These are phyloP conservation scores for Decorospora gaudefroyi DNA, from an alignment of 2,329 filamentous ascomycete species.

Conservation along the genomic window DNA sequence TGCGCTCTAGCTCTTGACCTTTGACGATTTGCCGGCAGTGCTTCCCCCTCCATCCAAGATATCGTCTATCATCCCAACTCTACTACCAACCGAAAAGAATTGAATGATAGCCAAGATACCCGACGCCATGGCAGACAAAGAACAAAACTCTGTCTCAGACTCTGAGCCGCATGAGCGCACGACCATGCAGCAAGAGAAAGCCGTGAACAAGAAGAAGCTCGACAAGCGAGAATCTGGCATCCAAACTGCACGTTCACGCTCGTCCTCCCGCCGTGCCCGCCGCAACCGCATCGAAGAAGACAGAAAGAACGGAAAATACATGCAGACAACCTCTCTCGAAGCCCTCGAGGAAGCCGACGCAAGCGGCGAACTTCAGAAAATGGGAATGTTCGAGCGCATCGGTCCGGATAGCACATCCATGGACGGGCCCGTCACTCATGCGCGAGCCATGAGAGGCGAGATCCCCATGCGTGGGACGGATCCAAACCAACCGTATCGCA, in stretches of 20 bases:
- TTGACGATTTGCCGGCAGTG: slow-evolving; percentile 7
- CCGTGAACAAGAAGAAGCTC: slow-evolving; percentile 50
- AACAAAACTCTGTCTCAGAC: slow-evolving; percentile 33
- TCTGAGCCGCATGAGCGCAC: slow-evolving; percentile 50
- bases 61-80: background rate
- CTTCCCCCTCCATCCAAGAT: slow-evolving; percentile 1
- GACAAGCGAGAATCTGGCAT: slow-evolving; percentile 45
- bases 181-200: slow-evolving; percentile 54
- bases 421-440: slow-evolving; percentile 61
- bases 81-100: slow-evolving; percentile 3
- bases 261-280: slow-evolving; percentile 54
- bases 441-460: slow-evolving; percentile 59
- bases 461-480: slow-evolving; percentile 59
- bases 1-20: slow-evolving; percentile 18
- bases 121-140: slow-evolving; percentile 40
- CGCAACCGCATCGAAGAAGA: slow-evolving; percentile 53
- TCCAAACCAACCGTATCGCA: slow-evolving; percentile 55
- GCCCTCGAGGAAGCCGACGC: slow-evolving; percentile 58
- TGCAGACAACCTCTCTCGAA: slow-evolving; percentile 56
- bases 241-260: slow-evolving; percentile 53
- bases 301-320: slow-evolving; percentile 56
- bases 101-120: slow-evolving; percentile 26
- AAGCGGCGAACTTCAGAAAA: slow-evolving; percentile 53
- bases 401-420: slow-evolving; percentile 61
- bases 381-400: slow-evolving; percentile 60